phyloP scores from a whole-genome alignment of 768 basidiomycete species.

The Trametes cubensis region DNA sequence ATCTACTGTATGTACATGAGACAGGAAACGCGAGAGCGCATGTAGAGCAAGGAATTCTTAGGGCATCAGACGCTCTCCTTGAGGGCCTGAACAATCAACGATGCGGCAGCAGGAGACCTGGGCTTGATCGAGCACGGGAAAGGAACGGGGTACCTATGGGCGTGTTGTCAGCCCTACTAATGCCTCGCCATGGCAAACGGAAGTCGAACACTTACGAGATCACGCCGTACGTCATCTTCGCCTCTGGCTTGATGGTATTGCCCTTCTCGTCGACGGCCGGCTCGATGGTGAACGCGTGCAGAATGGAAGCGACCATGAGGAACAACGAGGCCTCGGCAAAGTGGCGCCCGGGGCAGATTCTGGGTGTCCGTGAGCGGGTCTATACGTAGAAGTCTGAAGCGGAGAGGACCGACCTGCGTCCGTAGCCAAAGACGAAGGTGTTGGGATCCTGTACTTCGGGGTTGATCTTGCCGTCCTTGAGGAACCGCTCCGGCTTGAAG shows the following conservation, averaged over 20 bases:
- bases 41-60: not conserved
- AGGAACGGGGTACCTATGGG: constrained; percentile 3
- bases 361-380: not conserved
- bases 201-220: constrained; percentile 10
- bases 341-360: constrained; percentile 19
- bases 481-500: constrained; percentile 24
- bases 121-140: constrained; percentile 22
- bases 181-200: too few species aligned
- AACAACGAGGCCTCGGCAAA: constrained; percentile 20
- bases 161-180: not conserved
- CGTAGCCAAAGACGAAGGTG: constrained; percentile 21
- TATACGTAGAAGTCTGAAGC: not conserved
- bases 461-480: constrained; percentile 20
- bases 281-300: constrained; percentile 16
- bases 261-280: constrained; percentile 20
- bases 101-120: constrained; percentile 1
- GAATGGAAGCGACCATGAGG: constrained; percentile 19
- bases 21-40: too few species aligned
- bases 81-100: constrained; percentile 8
- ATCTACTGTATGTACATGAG: too few species aligned
- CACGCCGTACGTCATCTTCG: constrained; percentile 19
- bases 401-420: constrained; percentile 15
- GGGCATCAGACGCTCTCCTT: constrained; percentile 4
- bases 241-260: constrained; percentile 10
- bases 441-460: constrained; percentile 12